Conservation (phyloP, 805 yeast species). For the Metschnikowia sp. region DNA sequence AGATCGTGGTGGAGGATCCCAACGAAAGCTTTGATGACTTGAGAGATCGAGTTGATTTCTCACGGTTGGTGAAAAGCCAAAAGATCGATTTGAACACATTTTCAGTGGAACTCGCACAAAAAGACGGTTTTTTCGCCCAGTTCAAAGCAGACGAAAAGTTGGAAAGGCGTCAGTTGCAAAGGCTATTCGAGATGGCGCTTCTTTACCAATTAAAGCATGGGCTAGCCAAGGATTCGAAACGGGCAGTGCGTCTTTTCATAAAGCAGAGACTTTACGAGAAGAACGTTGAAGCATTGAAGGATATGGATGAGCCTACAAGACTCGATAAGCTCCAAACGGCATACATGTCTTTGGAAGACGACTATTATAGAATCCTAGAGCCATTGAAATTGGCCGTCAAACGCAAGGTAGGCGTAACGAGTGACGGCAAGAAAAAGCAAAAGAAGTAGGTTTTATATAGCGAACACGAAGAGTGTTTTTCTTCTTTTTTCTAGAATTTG, state of each 20-base stretch:
- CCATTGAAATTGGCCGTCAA: conserved; percentile 22
- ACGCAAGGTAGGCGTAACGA: conserved; percentile 9
- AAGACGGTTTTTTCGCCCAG: conserved; percentile 36
- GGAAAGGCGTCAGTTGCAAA: conserved; percentile 72
- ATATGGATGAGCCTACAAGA: conserved; percentile 59
- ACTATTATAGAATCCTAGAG: conserved; percentile 60
- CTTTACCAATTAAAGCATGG: conserved; percentile 36
- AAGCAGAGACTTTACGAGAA: conserved; percentile 74
- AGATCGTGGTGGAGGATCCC: conserved; percentile 92
- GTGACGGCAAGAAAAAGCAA: conserved; percentile 5
- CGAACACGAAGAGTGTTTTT: background rate
- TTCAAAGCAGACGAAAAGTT: conserved; percentile 49
- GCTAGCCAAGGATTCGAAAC: conserved; percentile 23
- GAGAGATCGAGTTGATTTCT: conserved; percentile 77
- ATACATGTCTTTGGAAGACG: conserved; percentile 63
- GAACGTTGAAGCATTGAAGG: conserved; percentile 73
- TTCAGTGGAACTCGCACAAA: conserved; percentile 5
- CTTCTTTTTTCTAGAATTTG: background rate
- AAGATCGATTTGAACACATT: conserved; percentile 9
- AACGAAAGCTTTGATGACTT: conserved; percentile 88
- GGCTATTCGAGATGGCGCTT: conserved; percentile 74
- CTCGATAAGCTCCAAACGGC: conserved; percentile 75
- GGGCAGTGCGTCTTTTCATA: conserved; percentile 54
- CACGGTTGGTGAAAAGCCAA: conserved; percentile 13
- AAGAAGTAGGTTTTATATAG: background rate